Percentiles rank a stretch among this genome's conserved stretches.
phyloP scores from a whole-genome alignment of 2,329 filamentous ascomycete genomes.

The Colletotrichum tropicale region DNA sequence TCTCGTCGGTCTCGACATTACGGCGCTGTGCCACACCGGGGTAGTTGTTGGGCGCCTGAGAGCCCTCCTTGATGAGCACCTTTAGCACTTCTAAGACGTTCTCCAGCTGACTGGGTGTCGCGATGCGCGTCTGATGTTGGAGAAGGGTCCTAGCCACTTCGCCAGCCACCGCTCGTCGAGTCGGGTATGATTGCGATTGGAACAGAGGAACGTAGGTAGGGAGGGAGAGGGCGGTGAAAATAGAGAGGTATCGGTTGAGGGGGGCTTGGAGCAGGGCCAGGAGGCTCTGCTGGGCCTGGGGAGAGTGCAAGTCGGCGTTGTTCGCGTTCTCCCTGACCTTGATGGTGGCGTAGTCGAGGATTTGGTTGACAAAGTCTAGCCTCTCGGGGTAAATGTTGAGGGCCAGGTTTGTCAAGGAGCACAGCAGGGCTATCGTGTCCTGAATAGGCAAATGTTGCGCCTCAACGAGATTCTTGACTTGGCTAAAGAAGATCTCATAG shows the following conservation, averaged over 20 bases:
- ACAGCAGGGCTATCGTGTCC: conserved; percentile 90
- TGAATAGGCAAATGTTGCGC: conserved; percentile 90
- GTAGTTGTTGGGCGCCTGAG: conserved; percentile 83
- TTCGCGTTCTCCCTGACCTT: conserved; percentile 91
- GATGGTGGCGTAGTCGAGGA: conserved; percentile 83
- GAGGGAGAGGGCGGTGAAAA: conserved; percentile 94
- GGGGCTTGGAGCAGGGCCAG: conserved; percentile 90
- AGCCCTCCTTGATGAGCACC: conserved; percentile 92
- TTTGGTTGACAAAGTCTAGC: conserved; percentile 94
- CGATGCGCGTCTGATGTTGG: conserved; percentile 79
- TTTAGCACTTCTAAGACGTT: conserved; percentile 87
- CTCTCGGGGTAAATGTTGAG: conserved; percentile 94
- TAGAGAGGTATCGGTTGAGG: conserved; percentile 85
- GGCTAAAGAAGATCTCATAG: conserved; percentile 96
- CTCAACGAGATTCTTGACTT: conserved; percentile 92
- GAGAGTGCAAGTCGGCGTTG: conserved; percentile 92
- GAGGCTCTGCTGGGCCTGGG: conserved; percentile 85
- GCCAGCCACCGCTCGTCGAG: conserved; percentile 86
- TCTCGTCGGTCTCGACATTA: conserved; percentile 88
- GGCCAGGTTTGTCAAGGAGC: conserved; percentile 92
- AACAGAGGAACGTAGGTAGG: conserved; percentile 91
- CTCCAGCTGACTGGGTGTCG: conserved; percentile 79
- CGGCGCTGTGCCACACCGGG: conserved; percentile 80
- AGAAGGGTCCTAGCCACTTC: conserved; percentile 86
- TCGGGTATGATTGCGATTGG: conserved; percentile 91